Evolutionary conservation across 768 basidiomycete species (phyloP).

Genomic region (Boletus pseudo-olivaceus): DNA sequence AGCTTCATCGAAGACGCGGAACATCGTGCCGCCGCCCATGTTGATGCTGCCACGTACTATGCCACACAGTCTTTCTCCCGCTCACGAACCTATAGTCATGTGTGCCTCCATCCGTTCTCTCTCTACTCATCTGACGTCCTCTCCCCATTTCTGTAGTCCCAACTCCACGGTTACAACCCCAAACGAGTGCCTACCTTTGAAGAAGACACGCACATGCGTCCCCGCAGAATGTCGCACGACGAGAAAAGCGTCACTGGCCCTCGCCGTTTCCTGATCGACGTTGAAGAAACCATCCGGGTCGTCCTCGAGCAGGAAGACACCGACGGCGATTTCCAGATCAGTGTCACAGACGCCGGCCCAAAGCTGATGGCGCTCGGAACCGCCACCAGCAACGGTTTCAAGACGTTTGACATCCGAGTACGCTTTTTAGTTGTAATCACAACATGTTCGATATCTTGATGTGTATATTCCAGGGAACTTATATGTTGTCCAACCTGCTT

Average conservation of each 20-base stretch:
- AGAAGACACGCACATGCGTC: slow-evolving; percentile 68
- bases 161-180: slow-evolving; percentile 69
- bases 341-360: slow-evolving; percentile 92
- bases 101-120: slow-evolving; percentile 35
- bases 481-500: slow-evolving; percentile 98
- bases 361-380: slow-evolving; percentile 96
- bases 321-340: slow-evolving; percentile 95
- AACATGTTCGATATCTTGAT: slow-evolving; percentile 7
- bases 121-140: slow-evolving; percentile 16
- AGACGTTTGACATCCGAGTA: slow-evolving; percentile 93
- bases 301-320: slow-evolving; percentile 98
- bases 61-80: slow-evolving; percentile 77
- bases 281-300: slow-evolving; percentile 95
- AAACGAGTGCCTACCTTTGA: slow-evolving; percentile 70
- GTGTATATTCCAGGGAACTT: slow-evolving; percentile 69
- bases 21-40: slow-evolving; percentile 42
- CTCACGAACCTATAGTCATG: slow-evolving; percentile 84
- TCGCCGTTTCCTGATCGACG: slow-evolving; percentile 91
- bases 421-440: slow-evolving; percentile 20
- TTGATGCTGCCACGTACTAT: slow-evolving; percentile 80
- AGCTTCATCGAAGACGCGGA: slow-evolving; percentile 63
- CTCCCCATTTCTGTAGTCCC: slow-evolving; percentile 44
- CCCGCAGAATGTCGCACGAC: slow-evolving; percentile 88
- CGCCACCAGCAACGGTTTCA: slow-evolving; percentile 96
- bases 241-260: slow-evolving; percentile 80